Evolutionary conservation across 331 rosid species (phyloP), one percentile per base, ranked within the genome.

Genomic region (Cydonia oblonga): DNA sequence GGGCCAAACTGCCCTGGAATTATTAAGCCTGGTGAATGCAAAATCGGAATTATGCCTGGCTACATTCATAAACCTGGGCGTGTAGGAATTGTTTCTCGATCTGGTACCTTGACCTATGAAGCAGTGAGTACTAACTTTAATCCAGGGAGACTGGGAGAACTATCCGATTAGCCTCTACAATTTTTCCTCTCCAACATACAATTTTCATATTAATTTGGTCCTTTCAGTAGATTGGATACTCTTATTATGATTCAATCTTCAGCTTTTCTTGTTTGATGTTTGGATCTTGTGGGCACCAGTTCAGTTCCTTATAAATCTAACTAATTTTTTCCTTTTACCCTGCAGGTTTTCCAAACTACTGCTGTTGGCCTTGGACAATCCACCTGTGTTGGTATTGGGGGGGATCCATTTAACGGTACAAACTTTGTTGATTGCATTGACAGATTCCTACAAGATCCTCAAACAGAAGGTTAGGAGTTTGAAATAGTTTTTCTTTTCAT

Each of bases 1-100:
- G 99, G 99, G 54, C 97, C 99, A 53, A 95, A 95, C 80, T 95
- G 99, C 84, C 99, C 99, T 77, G 99, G 99, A 69, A 88, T 95
- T 75, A 95, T 95, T 85, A 95, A 95, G 91, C 99, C 99, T 6
- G 99, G 99, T 71, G 96, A 95, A 80, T 95, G 99, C 75, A 95
- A 95, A 95, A 95, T 95, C 14, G 99, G 99, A 83, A 95, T 95
- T 81, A 95, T 95, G 99, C 99, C 99, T 0, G 99, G 99, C 14
- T 95, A 95, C 79, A 95, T 95, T 76, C 99, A 95, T 62, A 95
- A 95, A 69, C 99, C 97, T 79, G 99, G 99, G 2, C 91, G 99
- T 67, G 38, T 95, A 6, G 99, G 97, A 86, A 95, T 95, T 83
- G 97, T 95, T 71, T 95, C 99, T 62, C 99, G 99, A 65, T 95